Percentiles rank a stretch among this genome's conserved stretches.
Evolutionary conservation across 2,329 filamentous ascomycete genomes (phyloP).

Genomic region (Stachybotrys chlorohalonatus): DNA sequence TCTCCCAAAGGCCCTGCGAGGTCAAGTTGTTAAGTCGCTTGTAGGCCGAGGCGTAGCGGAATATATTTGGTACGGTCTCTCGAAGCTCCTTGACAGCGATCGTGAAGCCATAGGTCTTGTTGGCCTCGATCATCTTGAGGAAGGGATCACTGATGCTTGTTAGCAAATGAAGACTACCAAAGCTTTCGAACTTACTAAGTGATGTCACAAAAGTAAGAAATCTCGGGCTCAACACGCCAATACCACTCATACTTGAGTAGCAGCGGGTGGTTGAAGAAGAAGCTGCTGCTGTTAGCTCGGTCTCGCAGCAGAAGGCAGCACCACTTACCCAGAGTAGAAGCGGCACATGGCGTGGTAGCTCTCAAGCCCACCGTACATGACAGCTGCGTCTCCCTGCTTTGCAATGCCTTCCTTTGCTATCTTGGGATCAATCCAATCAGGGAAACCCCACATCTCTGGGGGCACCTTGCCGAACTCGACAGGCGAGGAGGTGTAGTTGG

Average conservation of each 20-base stretch:
- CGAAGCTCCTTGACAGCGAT: slow-evolving; percentile 97
- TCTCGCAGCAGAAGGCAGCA: background rate
- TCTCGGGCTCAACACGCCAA: slow-evolving; percentile 97
- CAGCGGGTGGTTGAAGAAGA: slow-evolving; percentile 95
- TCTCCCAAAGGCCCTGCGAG: slow-evolving; percentile 93
- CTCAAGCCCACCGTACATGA: slow-evolving; percentile 99
- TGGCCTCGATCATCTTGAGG: slow-evolving; percentile 82
- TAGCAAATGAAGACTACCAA: background rate
- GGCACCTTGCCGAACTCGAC: slow-evolving; percentile 95
- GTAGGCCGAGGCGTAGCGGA: slow-evolving; percentile 96
- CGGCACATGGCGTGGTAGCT: slow-evolving; percentile 99
- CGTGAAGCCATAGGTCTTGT: slow-evolving; percentile 98
- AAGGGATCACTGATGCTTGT: slow-evolving; percentile 68
- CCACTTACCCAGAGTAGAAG: slow-evolving; percentile 87
- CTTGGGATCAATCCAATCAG: slow-evolving; percentile 90
- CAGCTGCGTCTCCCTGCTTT: slow-evolving; percentile 91
- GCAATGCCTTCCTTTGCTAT: slow-evolving; percentile 92
- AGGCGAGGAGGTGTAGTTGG: slow-evolving; percentile 77
- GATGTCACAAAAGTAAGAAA: slow-evolving; percentile 99
- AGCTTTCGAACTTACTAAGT: slow-evolving; percentile 60
- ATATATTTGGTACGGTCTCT: slow-evolving; percentile 97
- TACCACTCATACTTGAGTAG: slow-evolving; percentile 99
- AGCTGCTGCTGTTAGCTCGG: slow-evolving; percentile 36
- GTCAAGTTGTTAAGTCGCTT: slow-evolving; percentile 85
- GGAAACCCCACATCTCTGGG: slow-evolving; percentile 87